Base-by-base conservation (phyloP, 352 stramenopile species). In the Blastocystis sp. region DNA sequence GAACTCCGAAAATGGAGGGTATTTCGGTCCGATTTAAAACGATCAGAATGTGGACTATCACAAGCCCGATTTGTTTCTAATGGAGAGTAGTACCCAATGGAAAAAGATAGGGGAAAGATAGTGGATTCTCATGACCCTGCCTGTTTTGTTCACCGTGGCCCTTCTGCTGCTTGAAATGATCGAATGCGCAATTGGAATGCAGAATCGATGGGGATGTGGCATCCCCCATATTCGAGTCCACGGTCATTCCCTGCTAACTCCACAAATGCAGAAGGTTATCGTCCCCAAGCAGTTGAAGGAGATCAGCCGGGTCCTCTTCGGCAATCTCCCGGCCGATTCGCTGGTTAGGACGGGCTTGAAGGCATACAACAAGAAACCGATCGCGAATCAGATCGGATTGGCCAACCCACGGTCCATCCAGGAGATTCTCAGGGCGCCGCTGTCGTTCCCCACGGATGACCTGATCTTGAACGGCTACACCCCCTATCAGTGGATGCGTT, bases 401-500 rank as follows among this genome's bases (percentile, higher is more conserved):
- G 14, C 62, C 10, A 77, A 78, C 59, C 77, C 77, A 21, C 59
- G 77, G 34, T 76, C 77, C 6, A 77, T 77, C 40, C 43, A 87
- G 17, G 62, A 74, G 38, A 87, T 87, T 77, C 43, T 87, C 17
- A 9, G 57, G 34, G 42, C 40, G 11, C 77, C 77, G 17, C 54
- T 87, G 17, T 21, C 19, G 9, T 87, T 48, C 40, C 62, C 62
- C 21, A 87, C 77, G 21, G 62, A 87, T 87, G 65, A 87, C 59
- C 24, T 87, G 40, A 87, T 87, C 63, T 24, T 87, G 52, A 87
- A 87, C 45, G 77, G 77, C 3, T 87, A 62, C 40, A 74, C 38
- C 59, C 77, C 77, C 2, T 87, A 87, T 87, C 59, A 87, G 48
- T 87, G 77, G 77, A 11, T 77, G 48, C 77, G 65, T 38, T 87